These are phyloP conservation scores for Hemileccinum impolitum DNA, from an alignment of 768 basidiomycete genomes.

Conservation along the genomic window DNA sequence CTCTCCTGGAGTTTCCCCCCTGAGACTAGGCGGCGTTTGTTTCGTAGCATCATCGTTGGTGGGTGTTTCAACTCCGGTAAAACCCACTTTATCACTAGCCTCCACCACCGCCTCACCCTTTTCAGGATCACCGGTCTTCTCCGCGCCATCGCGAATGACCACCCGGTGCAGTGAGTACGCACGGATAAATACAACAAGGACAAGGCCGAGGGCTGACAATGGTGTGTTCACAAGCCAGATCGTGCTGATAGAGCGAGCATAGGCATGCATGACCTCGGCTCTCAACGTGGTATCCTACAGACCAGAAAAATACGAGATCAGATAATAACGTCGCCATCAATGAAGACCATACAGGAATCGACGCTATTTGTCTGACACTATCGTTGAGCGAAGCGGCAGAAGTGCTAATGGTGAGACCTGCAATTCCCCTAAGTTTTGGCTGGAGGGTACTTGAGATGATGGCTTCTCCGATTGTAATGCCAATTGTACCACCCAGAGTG, in stretches of 20 bases:
- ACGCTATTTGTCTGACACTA: constrained; percentile 43
- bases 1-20: not conserved
- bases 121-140: constrained; percentile 28
- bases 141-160: constrained; percentile 11
- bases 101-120: constrained; percentile 12
- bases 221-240: constrained; percentile 40
- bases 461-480: constrained; percentile 69
- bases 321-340: constrained; percentile 2
- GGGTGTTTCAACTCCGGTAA: not conserved
- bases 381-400: constrained; percentile 45
- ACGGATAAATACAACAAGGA: constrained; percentile 33
- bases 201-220: constrained; percentile 29
- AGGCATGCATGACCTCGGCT: constrained; percentile 35
- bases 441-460: constrained; percentile 56
- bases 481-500: constrained; percentile 69
- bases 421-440: constrained; percentile 13
- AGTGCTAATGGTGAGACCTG: constrained; percentile 33
- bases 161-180: constrained; percentile 35
- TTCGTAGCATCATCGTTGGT: not conserved
- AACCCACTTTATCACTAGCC: not conserved
- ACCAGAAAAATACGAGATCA: constrained; percentile 3
- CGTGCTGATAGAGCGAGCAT: constrained; percentile 33
- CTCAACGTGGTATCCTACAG: constrained; percentile 29
- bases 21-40: constrained; percentile 1
- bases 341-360: constrained; percentile 20